Conservation (phyloP, 495 filamentous ascomycete genomes). For the Lophium mytilinum region DNA sequence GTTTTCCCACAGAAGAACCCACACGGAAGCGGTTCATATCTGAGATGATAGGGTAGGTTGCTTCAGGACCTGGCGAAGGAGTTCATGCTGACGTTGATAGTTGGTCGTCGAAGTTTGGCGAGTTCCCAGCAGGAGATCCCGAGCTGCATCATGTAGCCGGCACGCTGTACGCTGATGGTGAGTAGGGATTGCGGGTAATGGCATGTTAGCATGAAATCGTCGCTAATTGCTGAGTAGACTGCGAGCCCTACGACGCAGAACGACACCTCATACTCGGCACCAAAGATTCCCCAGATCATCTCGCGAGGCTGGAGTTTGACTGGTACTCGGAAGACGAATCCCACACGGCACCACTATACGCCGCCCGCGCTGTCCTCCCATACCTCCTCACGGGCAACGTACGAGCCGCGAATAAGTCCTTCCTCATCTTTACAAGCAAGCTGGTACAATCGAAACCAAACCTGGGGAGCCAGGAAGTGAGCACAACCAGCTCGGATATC, state of each 20-base stretch:
- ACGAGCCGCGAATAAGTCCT: conserved; percentile 73
- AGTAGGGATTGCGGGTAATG: not conserved
- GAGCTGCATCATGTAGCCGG: conserved; percentile 93
- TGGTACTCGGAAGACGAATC: conserved; percentile 89
- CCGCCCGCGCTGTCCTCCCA: conserved; percentile 80
- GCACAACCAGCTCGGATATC: conserved; percentile 62
- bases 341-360: conserved; percentile 83
- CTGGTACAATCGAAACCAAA: conserved; percentile 60
- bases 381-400: conserved; percentile 88
- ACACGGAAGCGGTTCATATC: conserved; percentile 84
- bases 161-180: conserved; percentile 73
- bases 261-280: conserved; percentile 84
- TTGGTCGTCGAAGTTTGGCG: conserved; percentile 79
- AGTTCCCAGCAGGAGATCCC: conserved; percentile 85
- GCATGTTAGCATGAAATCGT: not conserved
- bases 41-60: conserved; percentile 67
- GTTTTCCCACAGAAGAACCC: conserved; percentile 77
- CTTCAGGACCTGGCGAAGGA: not conserved
- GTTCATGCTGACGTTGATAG: conserved; percentile 29
- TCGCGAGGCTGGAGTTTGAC: conserved; percentile 76
- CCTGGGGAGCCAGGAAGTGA: conserved; percentile 72
- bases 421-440: conserved; percentile 68
- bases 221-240: conserved; percentile 44
- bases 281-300: conserved; percentile 71
- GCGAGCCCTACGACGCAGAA: conserved; percentile 87